Base-by-base conservation (phyloP, 768 basidiomycete genomes). In the Neoboletus subvelutipes region DNA sequence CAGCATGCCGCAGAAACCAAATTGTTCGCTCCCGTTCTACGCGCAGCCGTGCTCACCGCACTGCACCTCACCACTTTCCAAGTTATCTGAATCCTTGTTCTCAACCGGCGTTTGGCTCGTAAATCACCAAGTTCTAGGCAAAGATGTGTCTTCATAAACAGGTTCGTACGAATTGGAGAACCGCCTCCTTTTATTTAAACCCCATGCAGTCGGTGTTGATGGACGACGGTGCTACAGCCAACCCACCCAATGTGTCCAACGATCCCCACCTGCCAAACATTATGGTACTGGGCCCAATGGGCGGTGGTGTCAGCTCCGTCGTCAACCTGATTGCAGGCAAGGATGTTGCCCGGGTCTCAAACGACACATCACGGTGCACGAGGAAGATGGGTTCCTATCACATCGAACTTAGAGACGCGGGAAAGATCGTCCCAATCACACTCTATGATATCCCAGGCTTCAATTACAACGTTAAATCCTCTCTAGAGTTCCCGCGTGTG, bases 271-370 rank as follows among this genome's bases (percentile, higher is more conserved):
- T 56, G 17, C 65, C 64, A 11, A 68, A 67, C 22, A 29, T 72
- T 9, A 52, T 70, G 39, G 66, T 70, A 6, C 50, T 71, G 13
- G 70, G 69, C 33, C 66, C 63, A 24, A 56, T 43, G 20, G 68
- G 70, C 13, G 64, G 64, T 22, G 70, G 70, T 12, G 62, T 57
- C 52, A 70, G 70, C 45, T 67, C 69, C 39, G 56, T 70, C 46
- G 64, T 70, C 68, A 72, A 72, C 59, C 39, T 70, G 54, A 72
- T 70, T 46, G 61, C 64, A 31, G 63, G 66, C 50, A 51, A 56
- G 28, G 50, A 56, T 2, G 52, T 67, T 3, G 62, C 70, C 52
- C 36, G 2, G 6, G 65, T 65, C 10, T 69, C 67, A 1, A 60
- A 60, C 13, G 60, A 60, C 45, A 49, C 59, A 0, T 13, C 54